Base-by-base conservation (phyloP, 805 yeast genomes). In the Suhomyces pyralidae region DNA sequence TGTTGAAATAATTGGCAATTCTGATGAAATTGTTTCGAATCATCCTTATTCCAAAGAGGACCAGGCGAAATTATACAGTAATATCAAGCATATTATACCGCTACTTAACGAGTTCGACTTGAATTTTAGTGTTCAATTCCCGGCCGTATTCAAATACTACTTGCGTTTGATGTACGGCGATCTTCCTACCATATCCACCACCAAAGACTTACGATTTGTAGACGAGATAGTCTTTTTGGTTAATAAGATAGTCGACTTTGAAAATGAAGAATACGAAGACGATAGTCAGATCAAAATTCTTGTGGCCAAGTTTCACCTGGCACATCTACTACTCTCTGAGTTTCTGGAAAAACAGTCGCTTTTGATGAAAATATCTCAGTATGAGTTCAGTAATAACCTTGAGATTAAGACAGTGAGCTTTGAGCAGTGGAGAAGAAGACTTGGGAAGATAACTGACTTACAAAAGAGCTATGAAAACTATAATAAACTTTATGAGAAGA, bases 351-450 rank as follows among this genome's bases (percentile, higher is more conserved):
- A 57, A 49, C 10, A 40, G 40, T 25, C 43, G 45, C 49, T 71
- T 8, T 53, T 72, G 44, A 73, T 73, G 77, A 56, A 69, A 45
- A 54, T 61, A 7, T 62, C 74, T 7, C 51, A 61, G 2, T 38
- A 28, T 28, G 46, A 20, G 67, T 65, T 44, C 59, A 28, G 32
- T 12, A 28, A 28, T 28, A 46, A 51, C 3, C 2, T 10, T 19
- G 9, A 44, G 8, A 40, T 54, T 2, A 53, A 55, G 7, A 26
- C 30, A 10, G 43, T 40, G 0, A 42, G 48, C 1, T 38, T 66
- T 3, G 48, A 59, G 5, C 52, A 50, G n/a, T 71, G 75, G 76
- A 63, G 60, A 17, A 20, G 53, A 19, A 55, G 15, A 19, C 7
- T n/a, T 7, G 19, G 8, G 6, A 36, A 36, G 12, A 9, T 36